Evolutionary conservation across 495 filamentous ascomycete genomes (phyloP).

Genomic region (Xeromyces bisporus): DNA sequence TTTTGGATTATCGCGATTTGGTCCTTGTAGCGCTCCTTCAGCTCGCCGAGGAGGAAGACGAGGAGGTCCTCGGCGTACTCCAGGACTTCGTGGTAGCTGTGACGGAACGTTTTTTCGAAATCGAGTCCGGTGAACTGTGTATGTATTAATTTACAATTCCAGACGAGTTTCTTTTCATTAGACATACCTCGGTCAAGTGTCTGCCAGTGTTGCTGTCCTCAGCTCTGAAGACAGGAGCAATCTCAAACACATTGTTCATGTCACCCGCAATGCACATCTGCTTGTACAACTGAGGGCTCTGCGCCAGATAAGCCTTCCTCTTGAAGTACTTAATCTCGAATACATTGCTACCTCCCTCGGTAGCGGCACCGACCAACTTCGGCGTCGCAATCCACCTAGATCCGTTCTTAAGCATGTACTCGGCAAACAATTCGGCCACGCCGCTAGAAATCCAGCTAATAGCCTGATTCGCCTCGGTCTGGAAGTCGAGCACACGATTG

Average conservation of each 20-base stretch:
- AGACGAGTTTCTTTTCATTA: slow-evolving; percentile 1
- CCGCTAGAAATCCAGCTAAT: slow-evolving; percentile 71
- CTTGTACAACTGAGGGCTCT: slow-evolving; percentile 93
- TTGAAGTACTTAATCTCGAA: slow-evolving; percentile 90
- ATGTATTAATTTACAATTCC: too few relatives aligned
- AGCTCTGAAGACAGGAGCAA: slow-evolving; percentile 85
- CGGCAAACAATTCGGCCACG: slow-evolving; percentile 63
- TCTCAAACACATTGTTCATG: slow-evolving; percentile 73
- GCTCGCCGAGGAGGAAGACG: slow-evolving; percentile 69
- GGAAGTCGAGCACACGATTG: slow-evolving; percentile 81
- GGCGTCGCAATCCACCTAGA: slow-evolving; percentile 85
- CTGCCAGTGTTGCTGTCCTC: slow-evolving; percentile 94
- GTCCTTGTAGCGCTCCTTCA: slow-evolving; percentile 46
- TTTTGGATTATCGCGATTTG: slow-evolving; percentile 53
- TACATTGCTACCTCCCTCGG: slow-evolving; percentile 85
- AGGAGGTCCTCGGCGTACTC: slow-evolving; percentile 68
- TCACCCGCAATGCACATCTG: slow-evolving; percentile 92
- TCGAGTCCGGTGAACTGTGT: slow-evolving; percentile 76
- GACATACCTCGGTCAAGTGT: slow-evolving; percentile 70
- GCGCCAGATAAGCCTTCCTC: slow-evolving; percentile 67
- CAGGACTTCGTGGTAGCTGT: slow-evolving; percentile 77
- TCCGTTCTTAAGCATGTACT: slow-evolving; percentile 55
- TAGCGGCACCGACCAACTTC: slow-evolving; percentile 76
- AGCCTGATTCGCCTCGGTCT: slow-evolving; percentile 73
- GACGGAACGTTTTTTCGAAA: slow-evolving; percentile 88